These are phyloP conservation scores for Russula olivacea DNA, from an alignment of 768 basidiomycete genomes.

Conservation along the genomic window DNA sequence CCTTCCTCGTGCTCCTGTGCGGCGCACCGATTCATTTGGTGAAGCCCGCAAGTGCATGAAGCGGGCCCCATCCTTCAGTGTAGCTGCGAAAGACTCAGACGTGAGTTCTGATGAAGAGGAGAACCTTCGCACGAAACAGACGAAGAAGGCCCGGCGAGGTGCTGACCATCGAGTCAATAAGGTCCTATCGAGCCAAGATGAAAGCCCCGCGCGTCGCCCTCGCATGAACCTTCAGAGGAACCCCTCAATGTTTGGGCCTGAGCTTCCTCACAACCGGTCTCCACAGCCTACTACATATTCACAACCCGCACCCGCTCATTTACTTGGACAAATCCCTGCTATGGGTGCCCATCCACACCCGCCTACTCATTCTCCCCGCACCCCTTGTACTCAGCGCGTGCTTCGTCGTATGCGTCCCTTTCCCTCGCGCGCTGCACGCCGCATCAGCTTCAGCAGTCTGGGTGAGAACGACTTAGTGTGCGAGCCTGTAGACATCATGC, in stretches of 20 bases:
- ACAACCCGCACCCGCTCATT: slow-evolving; percentile 16
- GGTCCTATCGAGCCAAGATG: slow-evolving; percentile 7
- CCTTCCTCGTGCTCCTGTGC: slow-evolving; percentile 9
- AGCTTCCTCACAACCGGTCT: slow-evolving; percentile 20
- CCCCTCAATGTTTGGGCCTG: slow-evolving; percentile 23
- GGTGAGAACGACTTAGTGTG: slow-evolving; percentile 15
- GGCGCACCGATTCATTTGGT: slow-evolving; percentile 22
- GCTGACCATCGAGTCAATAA: slow-evolving; percentile 6
- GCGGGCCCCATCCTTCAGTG: slow-evolving; percentile 23
- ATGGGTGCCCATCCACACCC: slow-evolving; percentile 33
- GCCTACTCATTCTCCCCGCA: slow-evolving; percentile 64
- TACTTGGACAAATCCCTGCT: slow-evolving; percentile 31
- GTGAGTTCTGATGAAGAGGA: slow-evolving; percentile 23
- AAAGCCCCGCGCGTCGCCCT: slow-evolving; percentile 10
- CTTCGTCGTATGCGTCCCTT: slow-evolving; percentile 25
- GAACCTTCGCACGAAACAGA: slow-evolving; percentile 18
- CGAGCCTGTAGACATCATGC: slow-evolving; percentile 25
- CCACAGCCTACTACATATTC: neutral
- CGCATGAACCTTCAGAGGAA: slow-evolving; percentile 20
- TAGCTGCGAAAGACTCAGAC: slow-evolving; percentile 12
- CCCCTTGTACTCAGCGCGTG: slow-evolving; percentile 42
- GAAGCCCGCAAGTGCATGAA: slow-evolving; percentile 20
- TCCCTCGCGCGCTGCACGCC: slow-evolving; percentile 21
- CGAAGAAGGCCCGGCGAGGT: slow-evolving; percentile 23
- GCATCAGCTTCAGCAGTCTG: slow-evolving; percentile 24